Base-by-base conservation (phyloP, 805 yeast species). In the Teunomyces cretensis region DNA sequence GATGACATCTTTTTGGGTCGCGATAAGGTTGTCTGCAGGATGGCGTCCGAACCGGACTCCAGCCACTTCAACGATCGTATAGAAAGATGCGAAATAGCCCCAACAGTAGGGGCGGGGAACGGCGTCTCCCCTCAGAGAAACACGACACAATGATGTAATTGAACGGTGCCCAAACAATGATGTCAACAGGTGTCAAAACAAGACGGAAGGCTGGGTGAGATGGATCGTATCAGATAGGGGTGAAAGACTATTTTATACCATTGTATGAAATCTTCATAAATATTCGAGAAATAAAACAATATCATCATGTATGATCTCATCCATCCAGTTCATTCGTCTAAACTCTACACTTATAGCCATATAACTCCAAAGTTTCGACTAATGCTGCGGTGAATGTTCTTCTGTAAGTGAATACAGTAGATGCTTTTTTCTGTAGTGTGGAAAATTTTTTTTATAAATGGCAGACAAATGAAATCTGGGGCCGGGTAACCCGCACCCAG, bases 191-290 rank as follows among this genome's bases (percentile, higher is more conserved):
- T 19, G 22, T 19, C 22, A 19, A 19, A 19, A 6, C 6, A 19
- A 6, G 22, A n/a, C n/a, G 6, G 22, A 19, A 19, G 22, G 22
- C 22, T 3, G 22, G 22, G 22, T 6, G 22, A 4, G 28, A 26
- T 35, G 19, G 27, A 35, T 35, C 38, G 13, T 35, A 55, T 86
- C 94, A 86, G 95, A 86, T 86, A 86, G 95, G 95, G 88, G 95
- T 88, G 92, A 86, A 86, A 86, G 94, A 86, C 89, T 72, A 71
- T 42, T 48, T 33, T 42, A 36, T 44, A 42, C 44, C 38, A 35
- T 35, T 35, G 38, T 35, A 35, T 35, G 28, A 35, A 13, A 35
- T 32, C 46, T 39, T 46, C 49, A 46, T 42, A 13, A 24, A 15
- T 14, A 32, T 15, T 39, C 40, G 30, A 19, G n/a, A 37, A 19